Evolutionary conservation across 331 rosid species (phyloP).

Genomic region (Saraca asoca): DNA sequence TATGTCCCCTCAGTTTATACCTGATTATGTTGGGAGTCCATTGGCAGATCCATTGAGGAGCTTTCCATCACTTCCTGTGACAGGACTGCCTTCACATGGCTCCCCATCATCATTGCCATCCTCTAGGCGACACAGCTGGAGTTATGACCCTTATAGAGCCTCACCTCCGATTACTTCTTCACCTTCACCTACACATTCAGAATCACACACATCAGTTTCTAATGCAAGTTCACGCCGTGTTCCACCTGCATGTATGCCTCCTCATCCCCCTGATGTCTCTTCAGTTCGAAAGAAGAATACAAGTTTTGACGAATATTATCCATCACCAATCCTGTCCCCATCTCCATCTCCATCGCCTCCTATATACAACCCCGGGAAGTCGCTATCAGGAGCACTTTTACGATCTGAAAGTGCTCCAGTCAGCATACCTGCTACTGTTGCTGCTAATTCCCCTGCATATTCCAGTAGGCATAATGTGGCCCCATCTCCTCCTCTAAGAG

Average conservation of each 20-base stretch:
- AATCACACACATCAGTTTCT: conserved; percentile 47
- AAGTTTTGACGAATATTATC: conserved; percentile 60
- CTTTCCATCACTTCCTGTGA: conserved; percentile 58
- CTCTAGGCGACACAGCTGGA: conserved; percentile 68
- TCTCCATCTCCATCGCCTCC: conserved; percentile 64
- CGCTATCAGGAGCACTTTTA: conserved; percentile 50
- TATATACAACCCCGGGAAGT: conserved; percentile 50
- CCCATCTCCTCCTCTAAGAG: conserved; percentile 62
- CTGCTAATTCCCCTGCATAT: conserved; percentile 44
- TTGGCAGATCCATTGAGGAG: conserved; percentile 66
- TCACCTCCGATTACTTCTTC: conserved; percentile 55
- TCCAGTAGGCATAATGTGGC: conserved; percentile 55
- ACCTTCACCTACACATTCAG: conserved; percentile 79
- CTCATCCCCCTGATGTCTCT: conserved; percentile 59
- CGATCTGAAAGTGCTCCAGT: conserved; percentile 85
- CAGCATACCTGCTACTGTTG: conserved; percentile 53
- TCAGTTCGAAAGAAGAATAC: conserved; percentile 52
- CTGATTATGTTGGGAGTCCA: conserved; percentile 89
- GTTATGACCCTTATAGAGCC: conserved; percentile 60
- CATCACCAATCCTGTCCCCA: conserved; percentile 55
- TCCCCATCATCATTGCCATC: conserved; percentile 55
- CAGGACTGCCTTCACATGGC: conserved; percentile 53
- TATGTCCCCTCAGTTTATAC: conserved; percentile 70
- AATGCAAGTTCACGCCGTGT: conserved; percentile 46
- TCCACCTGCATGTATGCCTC: conserved; percentile 72